phyloP scores from a whole-genome alignment of 2,329 filamentous ascomycete species.

The Trichophyton equinum region DNA sequence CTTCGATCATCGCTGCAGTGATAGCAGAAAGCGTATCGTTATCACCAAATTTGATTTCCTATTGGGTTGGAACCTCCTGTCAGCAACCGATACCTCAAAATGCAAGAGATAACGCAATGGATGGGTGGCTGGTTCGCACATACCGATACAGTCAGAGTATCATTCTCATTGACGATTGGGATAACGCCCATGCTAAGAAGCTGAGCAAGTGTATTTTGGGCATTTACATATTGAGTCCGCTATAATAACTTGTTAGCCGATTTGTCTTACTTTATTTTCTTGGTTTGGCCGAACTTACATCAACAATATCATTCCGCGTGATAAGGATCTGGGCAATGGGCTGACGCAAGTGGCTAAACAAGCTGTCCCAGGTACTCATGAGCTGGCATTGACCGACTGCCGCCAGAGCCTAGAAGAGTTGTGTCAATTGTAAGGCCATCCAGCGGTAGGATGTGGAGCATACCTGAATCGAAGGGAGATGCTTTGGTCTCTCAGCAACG shows the following conservation, averaged over 20 bases:
- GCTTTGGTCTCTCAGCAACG: slow-evolving; percentile 73
- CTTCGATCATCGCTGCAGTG: slow-evolving; percentile 92
- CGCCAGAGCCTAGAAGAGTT: slow-evolving; percentile 55
- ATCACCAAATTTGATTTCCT: slow-evolving; percentile 97
- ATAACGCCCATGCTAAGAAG: slow-evolving; percentile 90
- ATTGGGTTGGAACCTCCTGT: background rate
- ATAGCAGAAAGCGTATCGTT: slow-evolving; percentile 97
- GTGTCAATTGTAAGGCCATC: background rate
- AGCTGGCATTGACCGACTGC: slow-evolving; percentile 92
- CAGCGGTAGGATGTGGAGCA: slow-evolving; percentile 5
- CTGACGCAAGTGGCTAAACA: slow-evolving; percentile 78
- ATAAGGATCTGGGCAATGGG: slow-evolving; percentile 90
- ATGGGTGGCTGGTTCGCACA: slow-evolving; percentile 9
- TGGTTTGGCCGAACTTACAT: slow-evolving; percentile 43
- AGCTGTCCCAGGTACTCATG: slow-evolving; percentile 87
- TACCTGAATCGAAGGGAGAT: slow-evolving; percentile 76
- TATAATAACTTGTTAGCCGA: slow-evolving; percentile 25
- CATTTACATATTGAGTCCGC: slow-evolving; percentile 89
- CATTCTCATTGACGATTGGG: slow-evolving; percentile 97
- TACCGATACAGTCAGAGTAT: slow-evolving; percentile 78
- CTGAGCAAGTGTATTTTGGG: slow-evolving; percentile 86
- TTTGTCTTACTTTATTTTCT: background rate
- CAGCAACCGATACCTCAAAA: background rate
- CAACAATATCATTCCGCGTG: slow-evolving; percentile 90
- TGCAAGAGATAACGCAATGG: background rate